These are phyloP conservation scores for Deakozyma indianensis DNA, from an alignment of 805 yeast genomes.

Conservation along the genomic window DNA sequence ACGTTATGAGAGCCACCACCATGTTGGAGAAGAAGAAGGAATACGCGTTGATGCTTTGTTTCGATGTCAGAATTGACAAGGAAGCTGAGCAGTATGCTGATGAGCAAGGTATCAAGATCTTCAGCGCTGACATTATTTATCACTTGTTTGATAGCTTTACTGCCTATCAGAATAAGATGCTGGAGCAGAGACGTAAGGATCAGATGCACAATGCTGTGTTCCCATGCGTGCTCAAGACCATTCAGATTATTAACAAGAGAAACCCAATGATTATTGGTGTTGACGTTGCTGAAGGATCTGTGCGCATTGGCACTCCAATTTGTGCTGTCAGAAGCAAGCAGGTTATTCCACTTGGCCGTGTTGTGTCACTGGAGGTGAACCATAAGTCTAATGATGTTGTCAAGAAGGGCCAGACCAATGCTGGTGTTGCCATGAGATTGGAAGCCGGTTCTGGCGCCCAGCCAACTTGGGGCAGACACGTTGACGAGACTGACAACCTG, in stretches of 20 bases:
- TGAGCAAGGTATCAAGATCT: slow-evolving; percentile 81
- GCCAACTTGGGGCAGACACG: slow-evolving; percentile 99
- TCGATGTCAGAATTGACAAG: slow-evolving; percentile 92
- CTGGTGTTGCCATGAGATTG: slow-evolving; percentile 97
- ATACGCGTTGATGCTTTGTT: slow-evolving; percentile 94
- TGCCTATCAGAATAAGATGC: slow-evolving; percentile 73
- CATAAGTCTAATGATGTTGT: slow-evolving; percentile 71
- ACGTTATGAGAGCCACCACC: slow-evolving; percentile 92
- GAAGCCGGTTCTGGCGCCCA: slow-evolving; percentile 77
- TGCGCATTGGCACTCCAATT: slow-evolving; percentile 87
- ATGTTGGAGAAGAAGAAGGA: slow-evolving; percentile 96
- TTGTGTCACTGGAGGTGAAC: slow-evolving; percentile 87
- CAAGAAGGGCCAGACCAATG: slow-evolving; percentile 88
- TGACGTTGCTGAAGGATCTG: slow-evolving; percentile 83
- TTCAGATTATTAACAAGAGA: slow-evolving; percentile 95
- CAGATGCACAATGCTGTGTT: slow-evolving; percentile 77
- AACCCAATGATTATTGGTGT: slow-evolving; percentile 99
- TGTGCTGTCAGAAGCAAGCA: slow-evolving; percentile 73
- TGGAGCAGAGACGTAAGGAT: slow-evolving; percentile 84
- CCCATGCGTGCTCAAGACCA: slow-evolving; percentile 90
- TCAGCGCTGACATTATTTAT: slow-evolving; percentile 92
- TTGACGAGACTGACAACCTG: slow-evolving; percentile 79
- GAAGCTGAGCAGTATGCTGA: slow-evolving; percentile 98
- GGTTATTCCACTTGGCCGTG: slow-evolving; percentile 66
- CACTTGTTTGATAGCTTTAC: slow-evolving; percentile 92